Base-by-base conservation (phyloP, 2,329 filamentous ascomycete species). In the Fusarium hainanense region DNA sequence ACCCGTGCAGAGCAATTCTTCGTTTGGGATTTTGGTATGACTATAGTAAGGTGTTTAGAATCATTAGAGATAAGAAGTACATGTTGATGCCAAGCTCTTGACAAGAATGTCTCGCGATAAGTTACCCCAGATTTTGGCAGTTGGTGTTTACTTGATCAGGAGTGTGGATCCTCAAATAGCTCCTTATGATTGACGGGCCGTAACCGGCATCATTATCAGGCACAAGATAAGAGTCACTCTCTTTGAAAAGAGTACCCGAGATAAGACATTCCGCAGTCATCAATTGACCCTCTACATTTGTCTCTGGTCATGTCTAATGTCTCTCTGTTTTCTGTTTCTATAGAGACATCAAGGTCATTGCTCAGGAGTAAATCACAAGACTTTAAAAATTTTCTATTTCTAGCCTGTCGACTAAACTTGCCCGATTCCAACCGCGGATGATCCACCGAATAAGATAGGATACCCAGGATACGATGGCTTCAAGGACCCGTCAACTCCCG, bases 131-230 rank as follows among this genome's bases (percentile, higher is more conserved):
- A 66, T 66, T 66, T 48, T 49, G 62, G 23, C 27, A 41, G 61
- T 34, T 65, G 63, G 41, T 42, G 51, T 44, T 66, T 62, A 67
- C 64, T 67, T 41, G 11, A 63, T 69, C 44, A 41, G 58, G 68
- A 57, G 58, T 44, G 67, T 70, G 68, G 67, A 44, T 48, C 63
- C 67, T 30, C 7, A 27, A 47, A 67, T 54, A 51, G n/a, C 42
- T 23, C 43, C 56, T 34, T 67, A 10, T 67, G 64, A 67, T 67
- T 66, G 63, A 66, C 30, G 18, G 42, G 43, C 43, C 54, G 57
- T 50, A 50, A 44, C 43, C 42, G 43, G 49, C 47, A 66, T 56
- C 41, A 48, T 43, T 28, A 63, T 63, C 49, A 63, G 48, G 58
- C 18, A 65, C 47, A 43, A 63, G 58, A 70, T 64, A 52, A 55